phyloP scores from a whole-genome alignment of 805 yeast genomes.

The Torulaspora quercuum region DNA sequence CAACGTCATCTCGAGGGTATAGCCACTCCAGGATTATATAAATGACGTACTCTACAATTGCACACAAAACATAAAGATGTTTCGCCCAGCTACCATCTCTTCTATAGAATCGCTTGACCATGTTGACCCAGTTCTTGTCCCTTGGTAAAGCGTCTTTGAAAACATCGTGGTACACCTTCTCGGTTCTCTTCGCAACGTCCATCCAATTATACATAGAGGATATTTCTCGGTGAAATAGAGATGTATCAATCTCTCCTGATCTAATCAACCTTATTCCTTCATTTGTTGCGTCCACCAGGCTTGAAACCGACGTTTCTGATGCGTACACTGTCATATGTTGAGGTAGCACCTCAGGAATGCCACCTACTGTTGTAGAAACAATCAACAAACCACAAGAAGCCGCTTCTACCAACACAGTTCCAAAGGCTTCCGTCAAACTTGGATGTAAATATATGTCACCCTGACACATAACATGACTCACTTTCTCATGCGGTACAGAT shows the following conservation, averaged over 20 bases:
- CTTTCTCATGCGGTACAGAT: conserved; percentile 86
- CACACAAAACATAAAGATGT: conserved; percentile 71
- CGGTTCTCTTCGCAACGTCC: conserved; percentile 83
- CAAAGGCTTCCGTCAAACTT: conserved; percentile 94
- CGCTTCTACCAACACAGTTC: conserved; percentile 95
- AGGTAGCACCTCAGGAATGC: conserved; percentile 95
- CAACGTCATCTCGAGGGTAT: conserved; percentile 69
- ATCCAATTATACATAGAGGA: conserved; percentile 86
- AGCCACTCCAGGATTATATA: conserved; percentile 61
- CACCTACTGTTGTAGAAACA: conserved; percentile 95
- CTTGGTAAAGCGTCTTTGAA: conserved; percentile 35
- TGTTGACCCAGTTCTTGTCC: conserved; percentile 53
- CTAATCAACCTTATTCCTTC: conserved; percentile 64
- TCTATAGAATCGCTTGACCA: conserved; percentile 61
- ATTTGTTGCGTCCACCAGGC: conserved; percentile 66
- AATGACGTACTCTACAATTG: conserved; percentile 72
- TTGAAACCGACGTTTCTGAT: conserved; percentile 73
- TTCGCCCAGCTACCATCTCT: conserved; percentile 74
- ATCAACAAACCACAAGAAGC: conserved; percentile 93
- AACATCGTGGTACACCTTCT: conserved; percentile 64
- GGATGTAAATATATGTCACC: conserved; percentile 96
- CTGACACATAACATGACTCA: conserved; percentile 83
- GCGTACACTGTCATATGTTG: conserved; percentile 90
- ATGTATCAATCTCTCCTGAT: conserved; percentile 60
- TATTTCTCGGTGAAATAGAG: conserved; percentile 73